Conservation (phyloP, 352 stramenopile species). For the Peronospora destructor region DNA sequence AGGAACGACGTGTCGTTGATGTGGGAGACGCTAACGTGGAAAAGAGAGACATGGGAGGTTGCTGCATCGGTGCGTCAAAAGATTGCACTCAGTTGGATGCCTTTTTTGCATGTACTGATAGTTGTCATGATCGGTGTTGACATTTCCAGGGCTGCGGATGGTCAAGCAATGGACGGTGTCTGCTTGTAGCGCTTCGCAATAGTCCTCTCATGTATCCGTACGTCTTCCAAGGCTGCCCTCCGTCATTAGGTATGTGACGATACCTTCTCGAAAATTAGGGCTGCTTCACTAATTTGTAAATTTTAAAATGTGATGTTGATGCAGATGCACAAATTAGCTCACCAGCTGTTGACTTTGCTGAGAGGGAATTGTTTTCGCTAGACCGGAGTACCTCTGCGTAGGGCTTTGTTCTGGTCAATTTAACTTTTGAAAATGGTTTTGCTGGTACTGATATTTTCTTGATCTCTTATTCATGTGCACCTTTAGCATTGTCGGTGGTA, state of each 20-base stretch:
- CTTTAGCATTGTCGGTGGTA: constrained; percentile 51
- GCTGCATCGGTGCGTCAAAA: constrained; percentile 37
- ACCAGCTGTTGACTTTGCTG: constrained; percentile 56
- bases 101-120: background rate
- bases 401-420: constrained; percentile 37
- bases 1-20: constrained; percentile 59
- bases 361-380: constrained; percentile 53
- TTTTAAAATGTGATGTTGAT: background rate
- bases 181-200: constrained; percentile 62
- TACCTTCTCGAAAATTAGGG: background rate
- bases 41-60: constrained; percentile 72
- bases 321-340: constrained; percentile 70
- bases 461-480: background rate
- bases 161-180: constrained; percentile 59
- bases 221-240: constrained; percentile 47
- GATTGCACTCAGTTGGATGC: background rate
- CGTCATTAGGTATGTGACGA: constrained; percentile 42
- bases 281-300: constrained; percentile 1
- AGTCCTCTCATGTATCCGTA: constrained; percentile 62
- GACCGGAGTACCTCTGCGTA: constrained; percentile 58
- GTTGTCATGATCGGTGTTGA: constrained; percentile 2
- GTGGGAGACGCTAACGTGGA: constrained; percentile 78
- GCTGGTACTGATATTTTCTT: constrained; percentile 7
- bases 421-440: constrained; percentile 34
- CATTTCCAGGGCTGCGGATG: constrained; percentile 50